phyloP scores from a whole-genome alignment of 1,139 yeast species.

The Protomyces inundatus region DNA sequence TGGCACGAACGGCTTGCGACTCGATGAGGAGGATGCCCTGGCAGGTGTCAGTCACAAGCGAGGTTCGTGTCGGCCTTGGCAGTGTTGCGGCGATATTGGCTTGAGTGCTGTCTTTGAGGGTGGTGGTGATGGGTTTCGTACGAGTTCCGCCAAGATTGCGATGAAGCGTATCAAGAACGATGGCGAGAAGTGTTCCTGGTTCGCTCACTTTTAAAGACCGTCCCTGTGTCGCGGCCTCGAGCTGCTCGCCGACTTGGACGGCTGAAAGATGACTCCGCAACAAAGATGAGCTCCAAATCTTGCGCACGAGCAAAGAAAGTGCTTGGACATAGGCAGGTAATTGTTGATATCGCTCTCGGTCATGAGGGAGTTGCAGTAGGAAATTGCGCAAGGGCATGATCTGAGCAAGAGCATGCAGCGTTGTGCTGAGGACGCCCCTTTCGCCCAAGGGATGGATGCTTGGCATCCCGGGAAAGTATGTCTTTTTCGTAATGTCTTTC shows the following conservation, averaged over 20 bases:
- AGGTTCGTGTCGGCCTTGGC: constrained; percentile 29
- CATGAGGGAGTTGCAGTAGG: constrained; percentile 40
- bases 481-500: constrained; percentile 44
- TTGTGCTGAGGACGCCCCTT: constrained; percentile 53
- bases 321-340: constrained; percentile 38
- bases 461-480: constrained; percentile 47
- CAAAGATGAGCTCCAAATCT: constrained; percentile 59
- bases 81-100: neutral
- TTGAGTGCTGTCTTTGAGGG: neutral
- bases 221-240: constrained; percentile 46
- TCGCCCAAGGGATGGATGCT: constrained; percentile 55
- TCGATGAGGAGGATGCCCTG: constrained; percentile 52
- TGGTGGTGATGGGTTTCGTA: constrained; percentile 29
- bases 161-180: constrained; percentile 54
- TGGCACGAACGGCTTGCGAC: constrained; percentile 36
- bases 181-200: constrained; percentile 54
- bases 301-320: constrained; percentile 49
- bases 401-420: constrained; percentile 56
- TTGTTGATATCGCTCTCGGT: constrained; percentile 15
- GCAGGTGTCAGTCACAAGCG: constrained; percentile 40
- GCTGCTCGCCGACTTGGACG: constrained; percentile 54
- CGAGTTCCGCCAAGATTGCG: constrained; percentile 40
- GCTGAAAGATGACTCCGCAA: constrained; percentile 63
- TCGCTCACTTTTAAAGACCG: constrained; percentile 44
- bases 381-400: constrained; percentile 50